These are phyloP conservation scores for Clavispora santaluciae DNA, from an alignment of 805 yeast genomes.

Conservation along the genomic window DNA sequence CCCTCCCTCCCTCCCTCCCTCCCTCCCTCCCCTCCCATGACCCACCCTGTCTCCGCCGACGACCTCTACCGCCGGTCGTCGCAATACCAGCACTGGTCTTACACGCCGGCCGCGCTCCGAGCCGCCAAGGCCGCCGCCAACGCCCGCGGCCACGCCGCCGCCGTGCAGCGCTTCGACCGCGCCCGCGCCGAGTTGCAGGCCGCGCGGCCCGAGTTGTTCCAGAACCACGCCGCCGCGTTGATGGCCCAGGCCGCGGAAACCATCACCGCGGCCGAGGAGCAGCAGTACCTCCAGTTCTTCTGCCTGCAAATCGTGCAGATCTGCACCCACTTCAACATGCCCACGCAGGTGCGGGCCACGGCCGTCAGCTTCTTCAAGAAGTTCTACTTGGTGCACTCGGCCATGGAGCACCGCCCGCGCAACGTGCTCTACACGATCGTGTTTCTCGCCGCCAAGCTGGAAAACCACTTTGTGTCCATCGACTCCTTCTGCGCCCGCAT, in stretches of 20 bases:
- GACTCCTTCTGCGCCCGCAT: constrained; percentile 71
- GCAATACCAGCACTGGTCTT: constrained; percentile 86
- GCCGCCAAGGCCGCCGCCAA: constrained; percentile 48
- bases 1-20: background rate
- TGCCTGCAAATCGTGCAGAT: constrained; percentile 66
- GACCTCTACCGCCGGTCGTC: constrained; percentile 85
- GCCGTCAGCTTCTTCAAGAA: constrained; percentile 77
- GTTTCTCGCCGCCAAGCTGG: constrained; percentile 89
- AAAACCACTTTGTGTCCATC: constrained; percentile 83
- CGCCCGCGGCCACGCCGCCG: constrained; percentile 44
- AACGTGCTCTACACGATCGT: constrained; percentile 66
- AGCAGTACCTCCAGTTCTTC: constrained; percentile 61
- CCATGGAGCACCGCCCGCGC: constrained; percentile 86
- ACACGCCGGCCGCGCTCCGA: constrained; percentile 52
- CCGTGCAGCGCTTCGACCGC: constrained; percentile 27
- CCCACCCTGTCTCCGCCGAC: constrained; percentile 54
- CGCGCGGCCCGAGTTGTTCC: constrained; percentile 27
- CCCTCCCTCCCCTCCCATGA: background rate
- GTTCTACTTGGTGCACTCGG: constrained; percentile 75
- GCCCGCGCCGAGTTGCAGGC: constrained; percentile 15
- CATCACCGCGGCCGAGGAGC: constrained; percentile 67
- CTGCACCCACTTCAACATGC: constrained; percentile 71
- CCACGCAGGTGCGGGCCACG: constrained; percentile 84
- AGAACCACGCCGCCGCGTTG: constrained; percentile 23
- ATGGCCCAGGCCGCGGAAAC: constrained; percentile 33